These are phyloP conservation scores for Batkoa obscura DNA, from an alignment of 371 early-diverging fungal species.

Conservation along the genomic window DNA sequence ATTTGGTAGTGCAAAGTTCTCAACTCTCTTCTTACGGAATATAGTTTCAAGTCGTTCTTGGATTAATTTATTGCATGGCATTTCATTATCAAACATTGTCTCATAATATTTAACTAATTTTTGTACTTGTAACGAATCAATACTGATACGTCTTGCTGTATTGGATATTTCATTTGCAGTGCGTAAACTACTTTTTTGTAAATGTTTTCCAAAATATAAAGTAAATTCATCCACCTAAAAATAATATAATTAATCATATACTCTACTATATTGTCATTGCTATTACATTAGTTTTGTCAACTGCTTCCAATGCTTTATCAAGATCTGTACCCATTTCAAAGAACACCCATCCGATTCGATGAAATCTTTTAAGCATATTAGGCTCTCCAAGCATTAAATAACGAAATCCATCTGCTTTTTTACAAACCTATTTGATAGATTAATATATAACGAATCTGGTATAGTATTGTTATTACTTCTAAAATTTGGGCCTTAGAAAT, in stretches of 20 bases:
- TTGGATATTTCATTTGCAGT: slow-evolving; percentile 38
- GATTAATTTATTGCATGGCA: slow-evolving; percentile 3
- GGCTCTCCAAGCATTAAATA: slow-evolving; percentile 79
- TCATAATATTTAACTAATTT: slow-evolving; percentile 38
- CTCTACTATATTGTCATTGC: background rate
- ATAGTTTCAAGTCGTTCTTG: slow-evolving; percentile 10
- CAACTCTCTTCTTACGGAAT: background rate
- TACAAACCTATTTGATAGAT: slow-evolving; percentile 29
- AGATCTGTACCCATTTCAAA: slow-evolving; percentile 68
- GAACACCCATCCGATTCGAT: slow-evolving; percentile 83
- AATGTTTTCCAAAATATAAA: slow-evolving; percentile 51
- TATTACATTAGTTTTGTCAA: slow-evolving; percentile 25
- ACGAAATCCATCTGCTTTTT: slow-evolving; percentile 51
- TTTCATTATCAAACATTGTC: slow-evolving; percentile 24
- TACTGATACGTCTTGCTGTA: slow-evolving; percentile 35
- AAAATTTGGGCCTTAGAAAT: slow-evolving; percentile 48
- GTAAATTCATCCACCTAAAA: slow-evolving; percentile 46
- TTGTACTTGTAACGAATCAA: slow-evolving; percentile 39
- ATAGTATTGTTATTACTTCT: slow-evolving; percentile 26
- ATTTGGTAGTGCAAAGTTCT: background rate
- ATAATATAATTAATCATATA: background rate
- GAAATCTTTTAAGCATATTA: slow-evolving; percentile 55
- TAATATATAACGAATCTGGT: background rate
- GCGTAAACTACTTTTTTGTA: slow-evolving; percentile 21
- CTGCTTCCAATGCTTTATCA: slow-evolving; percentile 35